Evolutionary conservation across 441 rosid species (phyloP), one percentile per base, ranked within the genome.

Genomic region (Eutrema salsugineum): DNA sequence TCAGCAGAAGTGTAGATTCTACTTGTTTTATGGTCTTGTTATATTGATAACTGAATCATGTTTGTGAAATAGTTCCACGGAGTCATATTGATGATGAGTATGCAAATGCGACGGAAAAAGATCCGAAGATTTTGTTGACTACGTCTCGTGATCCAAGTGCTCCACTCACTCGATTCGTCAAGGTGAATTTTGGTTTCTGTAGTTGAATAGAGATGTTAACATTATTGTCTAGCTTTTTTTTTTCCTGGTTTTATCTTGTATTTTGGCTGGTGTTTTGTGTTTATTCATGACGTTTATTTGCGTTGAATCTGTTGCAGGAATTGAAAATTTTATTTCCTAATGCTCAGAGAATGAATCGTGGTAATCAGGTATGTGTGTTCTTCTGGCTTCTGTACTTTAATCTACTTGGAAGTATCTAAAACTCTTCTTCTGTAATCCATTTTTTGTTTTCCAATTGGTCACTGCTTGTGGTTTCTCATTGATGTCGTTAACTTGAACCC

Each of bases 71-170:
- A 90, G 99, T 88, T 47, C 98, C 89, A 6, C 80, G 81, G 78
- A 83, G 84, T 39, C 91, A 87, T 81, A 91, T 95, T 38, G 99
- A 92, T 68, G 99, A 95, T 63, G 98, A 91, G 71, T 95, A 94
- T 64, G 99, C 96, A 53, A 85, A 81, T 60, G 96, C 91, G 1
- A 77, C 86, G 1, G 90, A 80, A 50, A 83, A 66, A 50, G 89
- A 92, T 44, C 98, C 99, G 5, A 92, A 88, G 78, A 95, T 95
- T 74, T 58, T 91, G 83, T 66, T 94, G 50, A 92, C 98, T 35
- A 89, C 97, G 0, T 92, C 99, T 15, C 78, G 98, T 70, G 78
- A 92, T 81, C 97, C 99, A 2, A 94, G 94, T 87, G 87, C 90
- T 66, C 93, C 96, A 2, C 94, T 94, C 38, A 62, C 83, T 1